Conservation (phyloP, 805 yeast species). For the Saccharomycopsis oosterbeekiorum region DNA sequence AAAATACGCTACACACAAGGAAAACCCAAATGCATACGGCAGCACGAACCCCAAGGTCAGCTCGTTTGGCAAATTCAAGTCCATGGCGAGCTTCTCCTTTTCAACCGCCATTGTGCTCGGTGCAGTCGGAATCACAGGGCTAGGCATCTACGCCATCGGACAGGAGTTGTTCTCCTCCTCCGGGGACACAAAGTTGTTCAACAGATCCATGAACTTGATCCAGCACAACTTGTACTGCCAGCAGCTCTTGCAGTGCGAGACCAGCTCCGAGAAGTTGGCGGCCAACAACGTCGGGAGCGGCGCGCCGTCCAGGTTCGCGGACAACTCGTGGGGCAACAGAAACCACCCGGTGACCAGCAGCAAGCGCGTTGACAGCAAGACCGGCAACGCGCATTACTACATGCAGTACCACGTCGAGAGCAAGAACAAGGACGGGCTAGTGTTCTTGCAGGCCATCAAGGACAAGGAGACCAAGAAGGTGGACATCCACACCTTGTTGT, state of each 20-base stretch:
- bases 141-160: constrained; percentile 65
- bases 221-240: constrained; percentile 59
- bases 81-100: constrained; percentile 2
- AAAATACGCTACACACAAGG: constrained; percentile 14
- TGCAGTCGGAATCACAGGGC: constrained; percentile 56
- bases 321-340: constrained; percentile 71
- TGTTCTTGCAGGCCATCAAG: constrained; percentile 72
- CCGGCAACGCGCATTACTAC: constrained; percentile 65
- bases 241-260: constrained; percentile 41
- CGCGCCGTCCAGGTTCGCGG: constrained; percentile 20
- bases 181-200: constrained; percentile 85
- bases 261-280: constrained; percentile 44
- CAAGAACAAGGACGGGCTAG: constrained; percentile 52
- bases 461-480: constrained; percentile 13
- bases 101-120: constrained; percentile 44
- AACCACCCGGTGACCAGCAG: constrained; percentile 73
- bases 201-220: constrained; percentile 69
- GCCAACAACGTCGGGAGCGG: constrained; percentile 63
- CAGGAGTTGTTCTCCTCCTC: constrained; percentile 79
- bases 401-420: constrained; percentile 87
- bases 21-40: constrained; percentile 1
- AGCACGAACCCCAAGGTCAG: background rate
- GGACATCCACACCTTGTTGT: constrained; percentile 7
- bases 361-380: constrained; percentile 53
- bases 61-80: background rate